Percentiles rank a stretch among this genome's conserved stretches.
phyloP scores from a whole-genome alignment of 176 grass and related monocot species.

The Ensete ventricosum region DNA sequence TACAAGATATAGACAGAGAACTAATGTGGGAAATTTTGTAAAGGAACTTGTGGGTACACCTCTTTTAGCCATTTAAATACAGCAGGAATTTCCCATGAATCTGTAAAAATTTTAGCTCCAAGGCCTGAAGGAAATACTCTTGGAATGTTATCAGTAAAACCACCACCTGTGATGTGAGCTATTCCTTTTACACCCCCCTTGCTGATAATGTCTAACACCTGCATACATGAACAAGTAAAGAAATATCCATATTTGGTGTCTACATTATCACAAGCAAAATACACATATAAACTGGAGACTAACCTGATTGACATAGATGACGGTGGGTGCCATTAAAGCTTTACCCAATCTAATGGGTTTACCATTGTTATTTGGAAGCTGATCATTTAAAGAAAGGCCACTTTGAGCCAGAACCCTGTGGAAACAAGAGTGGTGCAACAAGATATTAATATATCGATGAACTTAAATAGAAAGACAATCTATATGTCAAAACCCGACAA shows the following conservation, averaged over 20 bases:
- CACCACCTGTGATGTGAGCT: conserved; percentile 88
- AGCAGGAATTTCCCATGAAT: conserved; percentile 58
- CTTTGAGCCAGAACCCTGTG: conserved; percentile 68
- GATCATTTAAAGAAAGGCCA: conserved; percentile 55
- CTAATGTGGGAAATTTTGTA: too few relatives aligned
- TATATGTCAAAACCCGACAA: neutral
- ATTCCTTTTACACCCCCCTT: conserved; percentile 81
- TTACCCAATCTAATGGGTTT: conserved; percentile 57
- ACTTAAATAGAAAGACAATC: neutral
- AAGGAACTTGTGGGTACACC: conserved; percentile 29
- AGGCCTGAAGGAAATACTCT: conserved; percentile 17
- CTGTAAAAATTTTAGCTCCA: conserved; percentile 13
- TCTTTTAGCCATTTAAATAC: conserved; percentile 73
- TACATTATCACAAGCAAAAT: neutral
- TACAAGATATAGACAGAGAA: neutral
- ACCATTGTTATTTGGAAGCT: conserved; percentile 53
- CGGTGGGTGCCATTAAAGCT: conserved; percentile 90
- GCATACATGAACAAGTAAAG: conserved; percentile 13
- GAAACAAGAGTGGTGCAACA: neutral
- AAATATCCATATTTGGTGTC: neutral
- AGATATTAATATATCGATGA: neutral
- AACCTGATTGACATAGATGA: conserved; percentile 96
- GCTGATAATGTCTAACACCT: conserved; percentile 76
- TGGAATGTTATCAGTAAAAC: conserved; percentile 69
- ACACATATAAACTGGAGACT: neutral